These are phyloP conservation scores for Lipomyces lipofer DNA, from an alignment of 805 yeast species.

Conservation along the genomic window DNA sequence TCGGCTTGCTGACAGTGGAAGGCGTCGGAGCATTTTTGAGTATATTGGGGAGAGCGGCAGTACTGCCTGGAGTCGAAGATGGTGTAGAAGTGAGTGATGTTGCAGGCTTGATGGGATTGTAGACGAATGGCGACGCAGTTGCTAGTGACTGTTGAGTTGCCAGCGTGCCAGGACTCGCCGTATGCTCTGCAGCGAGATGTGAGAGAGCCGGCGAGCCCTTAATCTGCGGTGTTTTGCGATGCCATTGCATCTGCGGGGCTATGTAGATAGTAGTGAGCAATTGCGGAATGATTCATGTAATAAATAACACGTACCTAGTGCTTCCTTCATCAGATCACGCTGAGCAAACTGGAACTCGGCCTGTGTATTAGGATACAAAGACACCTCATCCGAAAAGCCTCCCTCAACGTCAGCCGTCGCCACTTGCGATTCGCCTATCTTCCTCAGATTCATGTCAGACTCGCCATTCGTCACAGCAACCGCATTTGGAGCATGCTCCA, in stretches of 20 bases:
- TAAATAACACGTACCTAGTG: not conserved
- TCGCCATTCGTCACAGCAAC: too few species aligned
- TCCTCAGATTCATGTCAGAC: too few species aligned
- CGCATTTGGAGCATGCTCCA: too few species aligned
- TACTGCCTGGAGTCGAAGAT: not conserved
- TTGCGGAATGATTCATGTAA: too few species aligned
- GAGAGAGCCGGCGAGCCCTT: too few species aligned
- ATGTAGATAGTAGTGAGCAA: not conserved
- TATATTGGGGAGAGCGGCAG: not conserved
- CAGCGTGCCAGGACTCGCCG: too few species aligned
- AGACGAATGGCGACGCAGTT: constrained; percentile 9
- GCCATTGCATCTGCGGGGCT: not conserved
- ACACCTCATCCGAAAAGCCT: not conserved
- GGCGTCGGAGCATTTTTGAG: too few species aligned
- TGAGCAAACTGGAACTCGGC: constrained; percentile 13
- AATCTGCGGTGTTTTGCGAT: not conserved
- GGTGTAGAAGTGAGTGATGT: constrained; percentile 7
- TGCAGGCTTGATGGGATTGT: constrained; percentile 6
- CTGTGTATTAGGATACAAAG: constrained; percentile 11
- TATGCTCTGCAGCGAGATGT: too few species aligned
- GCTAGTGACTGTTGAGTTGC: not conserved
- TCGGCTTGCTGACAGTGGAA: too few species aligned
- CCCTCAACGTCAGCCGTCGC: too few species aligned
- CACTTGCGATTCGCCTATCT: too few species aligned
- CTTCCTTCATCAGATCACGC: constrained; percentile 9